Conservation (phyloP, 306 rosid genomes). For the Begonia masoniana region DNA sequence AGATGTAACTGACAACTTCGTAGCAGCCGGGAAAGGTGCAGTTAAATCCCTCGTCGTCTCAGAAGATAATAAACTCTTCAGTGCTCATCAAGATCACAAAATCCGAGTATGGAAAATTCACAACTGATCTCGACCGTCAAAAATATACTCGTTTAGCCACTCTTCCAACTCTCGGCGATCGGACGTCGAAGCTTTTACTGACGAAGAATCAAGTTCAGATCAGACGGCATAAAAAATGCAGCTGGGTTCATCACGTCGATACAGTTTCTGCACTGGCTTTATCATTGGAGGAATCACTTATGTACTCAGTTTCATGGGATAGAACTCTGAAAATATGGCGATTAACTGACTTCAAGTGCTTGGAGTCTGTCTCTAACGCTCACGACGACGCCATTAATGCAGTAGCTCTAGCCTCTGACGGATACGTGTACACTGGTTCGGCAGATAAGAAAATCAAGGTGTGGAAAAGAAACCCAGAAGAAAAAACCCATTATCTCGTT, state of each 20-base stretch:
- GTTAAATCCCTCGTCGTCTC: conserved; percentile 59
- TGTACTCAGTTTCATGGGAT: conserved; percentile 90
- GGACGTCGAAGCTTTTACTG: conserved; percentile 34
- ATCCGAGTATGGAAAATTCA: conserved; percentile 77
- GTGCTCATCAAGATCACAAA: conserved; percentile 84
- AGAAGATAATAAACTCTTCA: conserved; percentile 43
- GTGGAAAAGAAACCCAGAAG: conserved; percentile 40
- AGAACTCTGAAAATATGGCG: conserved; percentile 76
- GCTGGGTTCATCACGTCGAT: conserved; percentile 94
- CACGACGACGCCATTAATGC: conserved; percentile 90
- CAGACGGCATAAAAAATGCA: conserved; percentile 70
- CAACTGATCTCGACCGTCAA: conserved; percentile 11
- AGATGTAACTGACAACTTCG: conserved; percentile 12
- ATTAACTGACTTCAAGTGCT: conserved; percentile 55
- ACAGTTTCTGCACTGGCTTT: conserved; percentile 68
- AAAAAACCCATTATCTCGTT: conserved; percentile 34
- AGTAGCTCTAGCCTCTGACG: conserved; percentile 44
- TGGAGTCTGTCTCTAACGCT: conserved; percentile 61
- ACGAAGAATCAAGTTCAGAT: conserved; percentile 68
- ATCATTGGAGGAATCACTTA: conserved; percentile 45
- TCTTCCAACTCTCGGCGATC: conserved; percentile 65
- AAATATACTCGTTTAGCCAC: conserved; percentile 57
- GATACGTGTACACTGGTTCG: conserved; percentile 70
- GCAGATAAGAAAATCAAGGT: conserved; percentile 71
- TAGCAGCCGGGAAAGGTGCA: conserved; percentile 59